Conservation (phyloP, 345 rosid genomes). For the Raphanus raphanistrum region DNA sequence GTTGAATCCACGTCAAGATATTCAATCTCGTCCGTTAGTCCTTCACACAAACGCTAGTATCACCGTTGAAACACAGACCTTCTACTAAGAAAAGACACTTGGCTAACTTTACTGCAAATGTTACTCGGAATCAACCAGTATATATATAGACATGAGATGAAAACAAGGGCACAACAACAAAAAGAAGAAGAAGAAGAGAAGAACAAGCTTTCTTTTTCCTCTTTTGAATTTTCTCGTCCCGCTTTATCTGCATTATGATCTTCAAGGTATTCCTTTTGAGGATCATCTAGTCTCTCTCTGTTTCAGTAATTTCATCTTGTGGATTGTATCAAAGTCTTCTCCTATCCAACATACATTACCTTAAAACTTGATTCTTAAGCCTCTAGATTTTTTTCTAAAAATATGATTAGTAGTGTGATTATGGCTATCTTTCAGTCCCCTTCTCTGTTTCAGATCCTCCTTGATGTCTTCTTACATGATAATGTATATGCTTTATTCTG, state of each 20-base stretch:
- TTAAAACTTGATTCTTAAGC: neutral
- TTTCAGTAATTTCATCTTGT: neutral
- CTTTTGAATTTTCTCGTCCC: conserved; percentile 14
- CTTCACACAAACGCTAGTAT: conserved; percentile 6
- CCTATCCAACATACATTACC: neutral
- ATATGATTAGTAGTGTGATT: neutral
- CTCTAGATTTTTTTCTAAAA: neutral
- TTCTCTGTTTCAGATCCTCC: neutral
- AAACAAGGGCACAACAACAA: neutral
- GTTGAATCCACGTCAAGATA: conserved; percentile 29
- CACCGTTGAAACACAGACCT: neutral
- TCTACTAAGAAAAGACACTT: conserved; percentile 15
- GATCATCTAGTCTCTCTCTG: neutral
- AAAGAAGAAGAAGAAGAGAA: neutral
- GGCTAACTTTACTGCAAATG: neutral
- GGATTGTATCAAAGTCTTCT: neutral
- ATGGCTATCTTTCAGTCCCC: neutral
- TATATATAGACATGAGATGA: conserved; percentile 9
- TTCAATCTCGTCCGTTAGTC: conserved; percentile 21
- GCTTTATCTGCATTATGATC: conserved; percentile 7
- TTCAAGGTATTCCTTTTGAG: neutral
- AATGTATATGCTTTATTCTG: no score
- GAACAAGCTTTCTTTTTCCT: neutral
- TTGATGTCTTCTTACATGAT: no score
- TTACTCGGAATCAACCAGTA: conserved; percentile 1